Evolutionary conservation across 305 asterid genomes (phyloP).

Genomic region (Ilex paraguariensis): DNA sequence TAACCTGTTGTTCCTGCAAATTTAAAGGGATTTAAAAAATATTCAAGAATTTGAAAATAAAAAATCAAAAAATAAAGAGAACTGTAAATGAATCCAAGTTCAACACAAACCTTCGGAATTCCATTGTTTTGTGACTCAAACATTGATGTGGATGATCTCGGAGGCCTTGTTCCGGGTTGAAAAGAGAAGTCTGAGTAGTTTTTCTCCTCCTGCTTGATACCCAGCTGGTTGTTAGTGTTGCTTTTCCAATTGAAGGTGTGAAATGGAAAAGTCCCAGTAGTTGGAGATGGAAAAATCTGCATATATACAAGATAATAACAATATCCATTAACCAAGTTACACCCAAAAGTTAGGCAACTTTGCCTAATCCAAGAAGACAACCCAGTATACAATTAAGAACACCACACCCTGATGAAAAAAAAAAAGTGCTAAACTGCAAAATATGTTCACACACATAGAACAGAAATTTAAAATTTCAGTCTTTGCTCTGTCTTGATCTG

Average conservation of each 20-base stretch:
- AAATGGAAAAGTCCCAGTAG: neutral
- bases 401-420: neutral
- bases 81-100: neutral
- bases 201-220: neutral
- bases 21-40: neutral
- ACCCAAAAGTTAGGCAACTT: no score
- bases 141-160: neutral
- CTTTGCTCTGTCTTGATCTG: no score
- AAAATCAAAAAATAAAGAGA: neutral
- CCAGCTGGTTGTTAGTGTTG: neutral
- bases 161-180: neutral
- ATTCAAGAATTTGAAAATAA: no score
- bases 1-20: neutral
- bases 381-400: neutral
- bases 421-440: no score
- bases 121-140: neutral
- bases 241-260: neutral
- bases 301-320: neutral
- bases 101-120: neutral
- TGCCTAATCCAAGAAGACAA: neutral
- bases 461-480: no score
- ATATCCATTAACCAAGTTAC: neutral
- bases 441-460: no score
- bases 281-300: constrained; percentile 1
- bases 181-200: neutral